Evolutionary conservation across 192 early-diverging fungal species (phyloP).

Genomic region (Thamnidium elegans): DNA sequence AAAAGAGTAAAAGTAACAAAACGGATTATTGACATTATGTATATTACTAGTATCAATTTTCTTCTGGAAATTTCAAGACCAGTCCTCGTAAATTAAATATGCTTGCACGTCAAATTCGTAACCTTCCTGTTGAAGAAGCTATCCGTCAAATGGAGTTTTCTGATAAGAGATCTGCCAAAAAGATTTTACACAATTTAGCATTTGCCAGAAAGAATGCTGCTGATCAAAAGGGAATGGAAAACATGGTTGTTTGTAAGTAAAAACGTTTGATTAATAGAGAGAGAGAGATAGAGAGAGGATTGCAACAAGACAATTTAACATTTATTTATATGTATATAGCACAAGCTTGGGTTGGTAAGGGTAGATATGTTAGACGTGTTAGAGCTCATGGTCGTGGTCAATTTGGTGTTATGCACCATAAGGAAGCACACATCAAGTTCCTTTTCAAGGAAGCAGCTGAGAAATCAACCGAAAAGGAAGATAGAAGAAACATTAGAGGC

Average conservation of each 20-base stretch:
- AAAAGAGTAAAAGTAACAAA: not conserved
- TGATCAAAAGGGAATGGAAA: slow-evolving; percentile 61
- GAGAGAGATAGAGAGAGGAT: not conserved
- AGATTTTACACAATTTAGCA: slow-evolving; percentile 63
- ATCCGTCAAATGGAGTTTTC: slow-evolving; percentile 80
- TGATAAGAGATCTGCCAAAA: slow-evolving; percentile 58
- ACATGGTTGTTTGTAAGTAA: slow-evolving; percentile 46
- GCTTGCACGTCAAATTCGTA: slow-evolving; percentile 68
- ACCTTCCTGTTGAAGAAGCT: slow-evolving; percentile 63
- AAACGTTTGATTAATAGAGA: too few relatives aligned
- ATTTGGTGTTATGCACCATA: slow-evolving; percentile 72
- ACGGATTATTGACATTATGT: not conserved
- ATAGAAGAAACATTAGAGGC: slow-evolving; percentile 56
- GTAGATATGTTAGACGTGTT: slow-evolving; percentile 67
- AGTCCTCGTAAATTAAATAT: slow-evolving; percentile 71
- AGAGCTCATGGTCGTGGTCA: slow-evolving; percentile 77
- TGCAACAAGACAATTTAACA: not conserved
- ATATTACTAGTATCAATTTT: slow-evolving; percentile 47
- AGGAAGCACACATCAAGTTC: slow-evolving; percentile 78
- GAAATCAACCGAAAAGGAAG: slow-evolving; percentile 31
- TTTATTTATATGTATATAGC: slow-evolving; percentile 31
- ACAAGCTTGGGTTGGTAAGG: slow-evolving; percentile 87
- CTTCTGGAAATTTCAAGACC: slow-evolving; percentile 65
- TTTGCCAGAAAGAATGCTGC: slow-evolving; percentile 69
- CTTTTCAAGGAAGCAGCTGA: slow-evolving; percentile 62